phyloP scores from a whole-genome alignment of 257 asterid genomes.

The Solanum sitiens region DNA sequence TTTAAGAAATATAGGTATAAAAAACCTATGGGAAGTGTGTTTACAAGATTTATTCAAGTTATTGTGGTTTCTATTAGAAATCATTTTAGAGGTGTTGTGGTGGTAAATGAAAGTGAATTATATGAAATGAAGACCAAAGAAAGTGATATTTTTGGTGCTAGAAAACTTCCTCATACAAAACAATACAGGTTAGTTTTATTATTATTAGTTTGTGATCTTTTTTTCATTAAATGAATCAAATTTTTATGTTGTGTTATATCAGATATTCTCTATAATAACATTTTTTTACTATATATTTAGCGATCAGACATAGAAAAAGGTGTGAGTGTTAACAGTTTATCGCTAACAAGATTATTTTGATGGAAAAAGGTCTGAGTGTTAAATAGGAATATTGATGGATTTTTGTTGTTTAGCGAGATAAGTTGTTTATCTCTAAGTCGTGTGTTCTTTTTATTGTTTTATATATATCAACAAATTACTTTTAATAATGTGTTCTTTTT shows the following conservation, averaged over 20 bases:
- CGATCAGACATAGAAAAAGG: no score
- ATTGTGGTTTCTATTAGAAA: constrained; percentile 40
- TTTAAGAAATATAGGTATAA: constrained; percentile 48
- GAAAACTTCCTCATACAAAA: constrained; percentile 42
- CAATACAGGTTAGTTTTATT: constrained; percentile 40
- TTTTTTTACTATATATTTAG: neutral
- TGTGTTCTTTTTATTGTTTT: neutral
- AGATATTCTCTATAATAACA: rapidly evolving
- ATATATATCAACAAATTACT: neutral
- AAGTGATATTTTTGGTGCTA: constrained; percentile 55
- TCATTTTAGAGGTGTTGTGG: constrained; percentile 34
- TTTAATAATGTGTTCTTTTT: neutral
- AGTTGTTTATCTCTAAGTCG: neutral
- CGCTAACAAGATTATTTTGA: neutral
- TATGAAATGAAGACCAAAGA: constrained; percentile 46
- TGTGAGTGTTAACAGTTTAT: no score
- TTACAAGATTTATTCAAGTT: constrained; percentile 66
- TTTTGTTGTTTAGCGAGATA: neutral
- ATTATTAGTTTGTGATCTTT: neutral
- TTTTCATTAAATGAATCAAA: neutral
- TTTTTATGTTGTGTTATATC: neutral
- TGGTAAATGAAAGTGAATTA: constrained; percentile 10
- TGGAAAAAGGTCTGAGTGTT: neutral
- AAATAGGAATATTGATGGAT: neutral
- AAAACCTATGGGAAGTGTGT: constrained; percentile 77